These are phyloP conservation scores for Suillus lakei DNA, from an alignment of 768 basidiomycete species.

Conservation along the genomic window DNA sequence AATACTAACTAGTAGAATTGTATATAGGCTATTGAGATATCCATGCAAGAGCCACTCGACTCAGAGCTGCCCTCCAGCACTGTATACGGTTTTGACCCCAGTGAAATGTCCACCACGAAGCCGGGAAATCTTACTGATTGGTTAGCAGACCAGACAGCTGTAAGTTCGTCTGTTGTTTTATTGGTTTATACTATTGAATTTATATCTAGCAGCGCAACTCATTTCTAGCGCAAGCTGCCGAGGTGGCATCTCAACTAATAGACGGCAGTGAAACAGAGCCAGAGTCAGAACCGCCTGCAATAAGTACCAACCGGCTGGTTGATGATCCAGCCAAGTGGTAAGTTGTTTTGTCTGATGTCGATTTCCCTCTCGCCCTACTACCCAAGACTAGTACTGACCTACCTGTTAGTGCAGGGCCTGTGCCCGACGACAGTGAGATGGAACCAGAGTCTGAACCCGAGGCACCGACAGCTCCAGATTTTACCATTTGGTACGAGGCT, in stretches of 20 bases:
- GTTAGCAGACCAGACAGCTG: no score
- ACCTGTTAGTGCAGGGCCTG: not conserved
- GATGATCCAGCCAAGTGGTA: not conserved
- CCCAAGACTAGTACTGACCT: not conserved
- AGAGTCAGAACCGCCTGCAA: no score
- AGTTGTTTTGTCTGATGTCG: not conserved
- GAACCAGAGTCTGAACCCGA: not conserved
- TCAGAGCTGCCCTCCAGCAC: not conserved
- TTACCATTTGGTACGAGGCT: not conserved
- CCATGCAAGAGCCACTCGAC: not conserved
- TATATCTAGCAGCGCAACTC: no score
- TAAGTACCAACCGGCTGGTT: no score
- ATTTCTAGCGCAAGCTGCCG: no score
- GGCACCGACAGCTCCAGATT: not conserved
- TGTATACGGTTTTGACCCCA: no score
- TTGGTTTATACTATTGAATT: no score
- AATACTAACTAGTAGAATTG: not conserved
- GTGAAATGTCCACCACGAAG: no score
- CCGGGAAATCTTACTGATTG: not conserved
- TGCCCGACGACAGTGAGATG: not conserved
- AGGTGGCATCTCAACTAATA: not conserved
- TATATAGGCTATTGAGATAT: not conserved
- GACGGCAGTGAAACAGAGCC: not conserved
- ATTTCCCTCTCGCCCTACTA: not conserved
- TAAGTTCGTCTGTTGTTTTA: no score